Base-by-base conservation (phyloP, 2,329 filamentous ascomycete species). In the Zalaria sp. region DNA sequence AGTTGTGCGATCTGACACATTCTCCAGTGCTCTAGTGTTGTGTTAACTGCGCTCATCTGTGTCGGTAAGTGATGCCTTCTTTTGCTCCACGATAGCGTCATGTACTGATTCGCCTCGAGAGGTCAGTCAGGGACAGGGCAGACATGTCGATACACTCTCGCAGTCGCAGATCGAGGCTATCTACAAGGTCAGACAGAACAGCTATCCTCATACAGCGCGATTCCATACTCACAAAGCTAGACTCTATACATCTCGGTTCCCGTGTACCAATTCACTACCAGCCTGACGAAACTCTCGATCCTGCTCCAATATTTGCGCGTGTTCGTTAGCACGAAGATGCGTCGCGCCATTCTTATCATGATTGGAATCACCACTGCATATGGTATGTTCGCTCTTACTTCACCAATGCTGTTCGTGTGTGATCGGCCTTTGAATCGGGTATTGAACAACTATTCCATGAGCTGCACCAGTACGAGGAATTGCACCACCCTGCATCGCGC, bases 241-340 rank as follows among this genome's bases (percentile, higher is more conserved):
- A 38, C 42, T 25, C 43, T 52, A 4, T 53, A 48, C 41, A 37
- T 43, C 3, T 51, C 48, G 26, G 69, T 49, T 60, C 65, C 36
- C 58, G 58, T 62, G 25, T 64, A 63, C 50, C 61, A 63, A 42
- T 45, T 59, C 18, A 57, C 55, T 5, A 47, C 63, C 29, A 54
- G 51, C 11, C 58, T 57, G 43, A 63, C 62, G 27, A 69, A 69
- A 51, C 54, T 62, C 5, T 66, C 65, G 0, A 68, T 70, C 32
- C 51, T 69, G 3, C 54, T 69, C 41, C 67, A 69, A 46, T 71
- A 69, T 45, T 58, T 65, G 11, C 63, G 63, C n/a, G 60, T 71
- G 27, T 70, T 71, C 41, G 60, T 59, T 5, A 61, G 60, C 4
- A 53, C 50, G 9, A 49, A 49, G 9, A 63, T 64, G 51, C 57